Conservation (phyloP, 225 moss, liverwort and hornwort species). For the Pseudoscleropodium purum region DNA sequence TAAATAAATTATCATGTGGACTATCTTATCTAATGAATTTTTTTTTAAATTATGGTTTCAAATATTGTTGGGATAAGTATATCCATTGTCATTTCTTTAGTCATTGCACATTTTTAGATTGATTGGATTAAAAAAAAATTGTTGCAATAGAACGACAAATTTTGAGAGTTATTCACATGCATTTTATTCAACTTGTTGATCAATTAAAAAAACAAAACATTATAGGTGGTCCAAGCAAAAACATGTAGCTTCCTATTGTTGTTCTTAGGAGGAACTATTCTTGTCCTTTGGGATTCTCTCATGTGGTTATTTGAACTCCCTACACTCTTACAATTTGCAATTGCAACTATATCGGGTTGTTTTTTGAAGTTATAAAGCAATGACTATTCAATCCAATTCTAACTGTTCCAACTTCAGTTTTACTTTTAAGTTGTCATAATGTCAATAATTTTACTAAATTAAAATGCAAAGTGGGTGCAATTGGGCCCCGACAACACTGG, state of each 20-base stretch:
- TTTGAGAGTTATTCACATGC: neutral
- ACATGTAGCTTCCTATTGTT: neutral
- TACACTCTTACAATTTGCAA: neutral
- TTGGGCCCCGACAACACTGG: no score
- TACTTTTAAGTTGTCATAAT: no score
- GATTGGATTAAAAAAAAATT: neutral
- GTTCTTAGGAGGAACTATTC: accelerated
- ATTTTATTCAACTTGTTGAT: neutral
- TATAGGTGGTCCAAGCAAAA: neutral
- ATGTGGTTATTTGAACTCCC: neutral
- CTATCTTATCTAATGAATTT: neutral
- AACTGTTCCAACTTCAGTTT: no score
- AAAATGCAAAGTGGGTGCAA: neutral
- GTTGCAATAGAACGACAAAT: neutral
- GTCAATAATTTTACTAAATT: no score
- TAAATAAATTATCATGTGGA: neutral
- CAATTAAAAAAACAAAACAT: neutral
- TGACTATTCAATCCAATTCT: no score
- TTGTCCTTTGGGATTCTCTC: neutral
- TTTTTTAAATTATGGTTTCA: no score
- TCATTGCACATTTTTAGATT: neutral
- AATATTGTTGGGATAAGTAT: neutral
- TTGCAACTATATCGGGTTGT: accelerated
- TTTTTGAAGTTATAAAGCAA: neutral
- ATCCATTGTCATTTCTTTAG: neutral